Conservation (phyloP, 345 rosid species). For the Eucalyptus cloeziana region DNA sequence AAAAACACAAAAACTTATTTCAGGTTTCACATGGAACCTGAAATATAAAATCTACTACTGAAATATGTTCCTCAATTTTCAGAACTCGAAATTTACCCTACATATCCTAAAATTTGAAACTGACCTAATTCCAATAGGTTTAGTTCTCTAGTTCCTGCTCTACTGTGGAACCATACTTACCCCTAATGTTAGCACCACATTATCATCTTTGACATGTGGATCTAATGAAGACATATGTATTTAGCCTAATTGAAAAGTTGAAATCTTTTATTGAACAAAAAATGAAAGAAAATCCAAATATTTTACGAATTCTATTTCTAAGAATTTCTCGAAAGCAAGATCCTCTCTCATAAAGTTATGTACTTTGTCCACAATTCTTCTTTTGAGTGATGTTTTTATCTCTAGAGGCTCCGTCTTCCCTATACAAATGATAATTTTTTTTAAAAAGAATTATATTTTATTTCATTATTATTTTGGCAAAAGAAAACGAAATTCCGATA, state of each 20-base stretch:
- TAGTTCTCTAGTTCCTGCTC: accelerated
- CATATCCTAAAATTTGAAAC: no score
- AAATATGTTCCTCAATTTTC: no score
- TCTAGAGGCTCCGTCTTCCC: not conserved
- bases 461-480: not conserved
- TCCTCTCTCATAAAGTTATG: not conserved
- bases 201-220: not conserved
- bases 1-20: no score
- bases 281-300: not conserved
- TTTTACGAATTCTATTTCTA: not conserved
- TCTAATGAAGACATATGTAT: not conserved
- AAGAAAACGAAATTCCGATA: not conserved
- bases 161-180: no score
- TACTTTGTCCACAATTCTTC: not conserved
- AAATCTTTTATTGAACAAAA: accelerated
- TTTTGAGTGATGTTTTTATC: not conserved
- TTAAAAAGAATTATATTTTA: no score
- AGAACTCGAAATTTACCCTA: accelerated
- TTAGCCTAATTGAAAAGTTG: not conserved
- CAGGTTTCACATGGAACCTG: accelerated
- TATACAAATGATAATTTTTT: not conserved
- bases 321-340: not conserved
- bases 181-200: not conserved
- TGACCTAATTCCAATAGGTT: accelerated
- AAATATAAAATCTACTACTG: accelerated